Evolutionary conservation across 805 yeast genomes (phyloP).

Genomic region (Yamadazyma ubonensis): DNA sequence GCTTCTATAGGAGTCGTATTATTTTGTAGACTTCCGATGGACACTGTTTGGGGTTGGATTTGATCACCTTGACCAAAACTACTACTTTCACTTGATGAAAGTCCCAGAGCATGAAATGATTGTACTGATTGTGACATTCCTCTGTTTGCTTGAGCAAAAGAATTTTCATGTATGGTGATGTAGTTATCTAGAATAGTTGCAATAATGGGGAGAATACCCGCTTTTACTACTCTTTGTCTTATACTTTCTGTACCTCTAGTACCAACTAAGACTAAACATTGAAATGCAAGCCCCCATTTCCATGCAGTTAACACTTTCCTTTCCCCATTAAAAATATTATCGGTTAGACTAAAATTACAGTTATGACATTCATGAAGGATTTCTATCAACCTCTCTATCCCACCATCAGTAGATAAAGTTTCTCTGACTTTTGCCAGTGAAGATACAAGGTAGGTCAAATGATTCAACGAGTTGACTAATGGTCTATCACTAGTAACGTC

Average conservation of each 20-base stretch:
- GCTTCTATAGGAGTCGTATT: background rate
- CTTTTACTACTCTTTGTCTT: slow-evolving; percentile 81
- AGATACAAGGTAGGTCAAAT: slow-evolving; percentile 81
- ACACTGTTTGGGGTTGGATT: background rate
- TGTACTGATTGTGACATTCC: slow-evolving; percentile 9
- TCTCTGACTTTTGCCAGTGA: slow-evolving; percentile 88
- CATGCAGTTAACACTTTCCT: slow-evolving; percentile 70
- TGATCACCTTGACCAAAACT: background rate
- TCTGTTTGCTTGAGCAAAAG: slow-evolving; percentile 34
- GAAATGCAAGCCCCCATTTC: slow-evolving; percentile 97
- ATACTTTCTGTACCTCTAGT: slow-evolving; percentile 89
- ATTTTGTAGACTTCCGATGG: background rate
- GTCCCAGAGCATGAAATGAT: background rate
- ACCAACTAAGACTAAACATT: slow-evolving; percentile 86
- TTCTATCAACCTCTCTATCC: slow-evolving; percentile 81
- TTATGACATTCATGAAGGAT: slow-evolving; percentile 78
- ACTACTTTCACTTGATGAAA: background rate
- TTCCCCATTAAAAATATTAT: slow-evolving; percentile 36
- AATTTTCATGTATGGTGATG: slow-evolving; percentile 44
- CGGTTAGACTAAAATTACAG: slow-evolving; percentile 28
- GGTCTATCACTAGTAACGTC: slow-evolving; percentile 91
- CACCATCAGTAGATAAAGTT: slow-evolving; percentile 86
- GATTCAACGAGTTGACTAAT: slow-evolving; percentile 85
- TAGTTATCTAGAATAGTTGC: slow-evolving; percentile 92
- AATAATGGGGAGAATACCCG: slow-evolving; percentile 87